Evolutionary conservation across 345 rosid species (phyloP), one percentile per base, ranked within the genome.

Genomic region (Eucalyptus marginata): DNA sequence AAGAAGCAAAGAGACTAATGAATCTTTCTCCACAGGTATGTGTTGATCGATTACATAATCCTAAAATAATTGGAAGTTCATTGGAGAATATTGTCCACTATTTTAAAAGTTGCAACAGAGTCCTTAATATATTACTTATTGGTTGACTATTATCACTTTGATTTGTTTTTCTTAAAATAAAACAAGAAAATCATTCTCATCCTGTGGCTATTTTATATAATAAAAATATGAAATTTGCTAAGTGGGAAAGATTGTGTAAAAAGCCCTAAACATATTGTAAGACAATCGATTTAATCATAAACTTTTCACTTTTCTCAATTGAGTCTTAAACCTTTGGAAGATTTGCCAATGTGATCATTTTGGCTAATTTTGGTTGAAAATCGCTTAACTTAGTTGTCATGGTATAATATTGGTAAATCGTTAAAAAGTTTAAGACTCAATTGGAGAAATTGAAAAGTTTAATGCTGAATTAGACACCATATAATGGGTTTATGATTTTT

Each of bases 391-490:
- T n/a, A n/a, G n/a, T n/a, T n/a, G n/a, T n/a, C n/a, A n/a, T n/a
- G n/a, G n/a, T n/a, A n/a, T n/a, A n/a, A n/a, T n/a, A n/a, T n/a
- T n/a, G n/a, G n/a, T n/a, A n/a, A n/a, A n/a, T n/a, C n/a, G n/a
- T n/a, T n/a, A n/a, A n/a, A n/a, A n/a, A 3, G 10, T 27, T 59
- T 59, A 59, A 0, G 31, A 59, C 5, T 27, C 4, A 59, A 59
- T 59, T 59, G 15, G 7, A 27, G 29, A 59, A 59, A 59, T 59
- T 59, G 8, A 59, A 27, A 59, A 59, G n/a, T 59, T 11, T 5
- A 25, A 11, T 10, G 3, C 3, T 7, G 4, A 64, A 64, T 64
- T 64, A n/a, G 18, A 15, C 5, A n/a, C 2, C 3, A 0, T 14
- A 64, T 31, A 64, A 64, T 64, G 31, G 10, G 71, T 64, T 64